phyloP scores from a whole-genome alignment of 164 flowering plant genomes.

The Echeveria elegans region DNA sequence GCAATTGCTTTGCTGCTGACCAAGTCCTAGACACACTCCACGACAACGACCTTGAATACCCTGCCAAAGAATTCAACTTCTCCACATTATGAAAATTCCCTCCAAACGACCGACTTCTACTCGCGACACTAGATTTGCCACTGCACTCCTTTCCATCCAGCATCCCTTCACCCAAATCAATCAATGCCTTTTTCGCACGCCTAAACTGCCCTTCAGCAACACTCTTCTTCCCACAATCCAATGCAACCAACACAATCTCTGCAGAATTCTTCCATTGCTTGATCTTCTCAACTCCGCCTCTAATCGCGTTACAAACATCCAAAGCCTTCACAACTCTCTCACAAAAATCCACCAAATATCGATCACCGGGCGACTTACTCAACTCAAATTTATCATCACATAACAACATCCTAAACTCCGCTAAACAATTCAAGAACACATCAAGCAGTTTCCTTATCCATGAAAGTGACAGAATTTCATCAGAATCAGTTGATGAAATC shows the following conservation, averaged over 20 bases:
- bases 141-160: conserved; percentile 62
- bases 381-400: conserved; percentile 28
- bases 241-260: conserved; percentile 65
- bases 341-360: conserved; percentile 40
- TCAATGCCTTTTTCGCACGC: conserved; percentile 73
- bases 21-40: conserved; percentile 95
- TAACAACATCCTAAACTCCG: conserved; percentile 56
- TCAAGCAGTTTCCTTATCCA: conserved; percentile 75
- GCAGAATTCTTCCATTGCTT: conserved; percentile 71
- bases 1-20: conserved; percentile 81
- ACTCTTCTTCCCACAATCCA: conserved; percentile 37
- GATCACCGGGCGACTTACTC: conserved; percentile 43
- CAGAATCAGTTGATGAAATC: conserved; percentile 25
- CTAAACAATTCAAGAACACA: conserved; percentile 61
- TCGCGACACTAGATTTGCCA: conserved; percentile 24
- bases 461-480: conserved; percentile 52
- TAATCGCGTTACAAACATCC: conserved; percentile 81
- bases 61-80: conserved; percentile 28
- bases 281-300: conserved; percentile 63
- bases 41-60: conserved; percentile 65
- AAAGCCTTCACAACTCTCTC: conserved; percentile 76
- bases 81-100: conserved; percentile 21
- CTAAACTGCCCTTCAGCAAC: conserved; percentile 80
- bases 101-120: conserved; percentile 76
- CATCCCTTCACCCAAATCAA: conserved; percentile 71